Percentiles rank a stretch among this genome's conserved stretches.
Conservation (phyloP, 371 early-diverging fungal species). For the Umbelopsis sp. region DNA sequence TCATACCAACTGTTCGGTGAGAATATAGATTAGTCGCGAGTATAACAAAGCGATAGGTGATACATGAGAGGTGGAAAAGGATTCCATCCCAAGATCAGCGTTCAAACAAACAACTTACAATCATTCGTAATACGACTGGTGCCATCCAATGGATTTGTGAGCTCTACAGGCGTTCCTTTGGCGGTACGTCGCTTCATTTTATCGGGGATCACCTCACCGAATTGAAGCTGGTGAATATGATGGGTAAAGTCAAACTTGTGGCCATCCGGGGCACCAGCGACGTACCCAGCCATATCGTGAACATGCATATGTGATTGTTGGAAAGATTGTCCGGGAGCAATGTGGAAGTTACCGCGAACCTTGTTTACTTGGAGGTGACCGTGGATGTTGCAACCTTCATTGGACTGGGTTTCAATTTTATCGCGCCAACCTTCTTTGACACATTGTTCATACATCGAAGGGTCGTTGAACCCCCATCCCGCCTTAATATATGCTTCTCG, state of each 20-base stretch:
- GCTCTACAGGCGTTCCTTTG: constrained; percentile 42
- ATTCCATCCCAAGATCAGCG: neutral
- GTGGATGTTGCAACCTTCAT: constrained; percentile 90
- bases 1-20: constrained; percentile 12
- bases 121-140: constrained; percentile 50
- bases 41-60: neutral
- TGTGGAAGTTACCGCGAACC: constrained; percentile 90
- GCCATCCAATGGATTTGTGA: constrained; percentile 82
- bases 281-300: constrained; percentile 76
- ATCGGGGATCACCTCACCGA: constrained; percentile 47
- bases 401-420: constrained; percentile 73
- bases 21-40: neutral
- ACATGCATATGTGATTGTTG: constrained; percentile 79
- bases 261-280: constrained; percentile 48
- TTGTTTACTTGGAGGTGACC: constrained; percentile 89
- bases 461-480: constrained; percentile 82
- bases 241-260: constrained; percentile 82
- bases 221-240: constrained; percentile 80
- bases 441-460: constrained; percentile 89
- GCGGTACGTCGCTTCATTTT: constrained; percentile 14
- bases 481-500: constrained; percentile 78
- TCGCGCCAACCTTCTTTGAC: constrained; percentile 84
- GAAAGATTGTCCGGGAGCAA: constrained; percentile 92
- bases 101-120: constrained; percentile 33
- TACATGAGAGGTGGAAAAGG: neutral